Conservation (phyloP, 441 rosid genomes). For the Melastoma candidum region DNA sequence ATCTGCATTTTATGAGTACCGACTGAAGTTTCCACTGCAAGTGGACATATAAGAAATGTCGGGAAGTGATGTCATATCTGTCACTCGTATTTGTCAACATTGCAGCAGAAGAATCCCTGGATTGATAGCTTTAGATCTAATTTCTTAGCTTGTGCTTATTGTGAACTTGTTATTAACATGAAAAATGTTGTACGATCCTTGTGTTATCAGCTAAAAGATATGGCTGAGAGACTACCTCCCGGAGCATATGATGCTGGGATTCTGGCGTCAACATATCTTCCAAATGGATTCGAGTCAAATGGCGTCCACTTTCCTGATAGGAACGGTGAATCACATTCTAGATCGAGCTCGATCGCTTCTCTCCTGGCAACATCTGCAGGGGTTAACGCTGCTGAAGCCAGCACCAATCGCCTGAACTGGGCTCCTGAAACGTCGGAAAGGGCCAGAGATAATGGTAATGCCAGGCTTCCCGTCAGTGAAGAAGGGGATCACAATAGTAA, state of each 20-base stretch:
- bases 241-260: conserved; percentile 56
- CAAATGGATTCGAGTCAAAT: conserved; percentile 59
- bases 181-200: background rate
- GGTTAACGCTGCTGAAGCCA: conserved; percentile 21
- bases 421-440: conserved; percentile 19
- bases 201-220: conserved; percentile 68
- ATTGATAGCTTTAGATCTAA: no score
- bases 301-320: conserved; percentile 44
- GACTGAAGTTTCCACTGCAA: no score
- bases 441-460: conserved; percentile 28
- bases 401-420: conserved; percentile 10
- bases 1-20: background rate
- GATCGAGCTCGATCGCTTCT: conserved; percentile 50
- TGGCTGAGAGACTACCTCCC: conserved; percentile 74
- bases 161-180: background rate
- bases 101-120: no score
- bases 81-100: no score
- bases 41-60: no score
- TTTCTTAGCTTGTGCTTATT: no score
- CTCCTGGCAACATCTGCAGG: conserved; percentile 39
- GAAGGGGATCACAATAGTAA: conserved; percentile 29
- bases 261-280: conserved; percentile 30
- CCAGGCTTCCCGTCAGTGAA: conserved; percentile 29
- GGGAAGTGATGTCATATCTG: no score
- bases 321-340: conserved; percentile 53